Percentiles rank a stretch among this genome's conserved stretches.
phyloP scores from a whole-genome alignment of 1,139 yeast species.

The Geotrichum candidum region DNA sequence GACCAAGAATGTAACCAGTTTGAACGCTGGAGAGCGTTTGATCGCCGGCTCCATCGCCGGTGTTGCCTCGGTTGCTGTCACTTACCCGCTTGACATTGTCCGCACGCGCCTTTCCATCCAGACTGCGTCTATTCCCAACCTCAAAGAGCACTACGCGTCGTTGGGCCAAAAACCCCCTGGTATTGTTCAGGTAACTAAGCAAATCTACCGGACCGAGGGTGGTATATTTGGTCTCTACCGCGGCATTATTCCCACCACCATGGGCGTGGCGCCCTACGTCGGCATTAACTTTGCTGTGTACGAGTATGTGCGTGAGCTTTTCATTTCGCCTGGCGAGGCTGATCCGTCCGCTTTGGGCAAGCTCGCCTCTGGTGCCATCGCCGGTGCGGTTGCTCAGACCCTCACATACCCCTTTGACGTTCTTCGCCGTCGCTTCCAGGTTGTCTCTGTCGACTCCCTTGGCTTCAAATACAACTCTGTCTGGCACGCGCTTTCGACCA shows the following conservation, averaged over 20 bases:
- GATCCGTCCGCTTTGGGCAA: slow-evolving; percentile 47
- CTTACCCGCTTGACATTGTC: slow-evolving; percentile 88
- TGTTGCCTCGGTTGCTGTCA: slow-evolving; percentile 67
- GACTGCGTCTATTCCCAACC: slow-evolving; percentile 65
- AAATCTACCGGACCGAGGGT: slow-evolving; percentile 72
- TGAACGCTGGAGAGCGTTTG: slow-evolving; percentile 53
- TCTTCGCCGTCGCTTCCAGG: slow-evolving; percentile 84
- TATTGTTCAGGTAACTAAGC: slow-evolving; percentile 50
- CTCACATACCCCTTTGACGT: slow-evolving; percentile 88
- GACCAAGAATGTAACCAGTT: slow-evolving; percentile 14
- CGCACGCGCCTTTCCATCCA: slow-evolving; percentile 86
- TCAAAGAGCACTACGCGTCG: slow-evolving; percentile 41
- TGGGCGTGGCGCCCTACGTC: slow-evolving; percentile 95
- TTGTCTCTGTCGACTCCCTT: slow-evolving; percentile 64
- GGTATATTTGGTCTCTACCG: slow-evolving; percentile 72
- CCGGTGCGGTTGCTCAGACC: slow-evolving; percentile 82
- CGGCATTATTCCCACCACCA: slow-evolving; percentile 80
- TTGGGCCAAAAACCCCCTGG: slow-evolving; percentile 49
- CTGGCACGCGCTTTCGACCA: slow-evolving; percentile 60
- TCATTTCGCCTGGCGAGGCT: slow-evolving; percentile 33
- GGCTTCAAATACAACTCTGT: slow-evolving; percentile 79
- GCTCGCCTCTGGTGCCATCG: slow-evolving; percentile 71
- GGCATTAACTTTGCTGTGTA: slow-evolving; percentile 89
- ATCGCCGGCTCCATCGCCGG: slow-evolving; percentile 82
- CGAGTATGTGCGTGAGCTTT: slow-evolving; percentile 63